Base-by-base conservation (phyloP, 805 yeast genomes). In the Ogataea ramenticola region DNA sequence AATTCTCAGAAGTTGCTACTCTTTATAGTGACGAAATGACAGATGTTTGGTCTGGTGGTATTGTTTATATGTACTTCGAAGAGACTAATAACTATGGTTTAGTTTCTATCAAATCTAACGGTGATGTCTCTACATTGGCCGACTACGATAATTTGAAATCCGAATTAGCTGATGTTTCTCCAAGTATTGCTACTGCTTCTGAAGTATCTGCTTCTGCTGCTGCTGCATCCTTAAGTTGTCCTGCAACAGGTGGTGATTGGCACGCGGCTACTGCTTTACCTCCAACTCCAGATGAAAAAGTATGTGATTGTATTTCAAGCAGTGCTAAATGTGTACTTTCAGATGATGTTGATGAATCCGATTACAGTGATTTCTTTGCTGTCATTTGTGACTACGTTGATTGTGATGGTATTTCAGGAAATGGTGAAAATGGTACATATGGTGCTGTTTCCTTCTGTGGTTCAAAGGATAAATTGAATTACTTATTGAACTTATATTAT, bases 31-130 rank as follows among this genome's bases (percentile, higher is more conserved):
- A 65, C 48, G 67, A 85, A 24, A 87, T 87, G 96, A 82, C 93
- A 40, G 85, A 78, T 56, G 90, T 87, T 42, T 88, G 95, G 93
- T 86, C 95, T 36, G 96, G 96, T 60, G 96, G 96, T 65, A 85
- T 87, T 55, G 91, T 86, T 43, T 87, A 88, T 74, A 86, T 86
- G 93, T 87, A 86, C 69, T 85, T 82, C 62, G 79, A 88, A 70
- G 96, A 87, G 66, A 80, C 66, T 39, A 88, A 88, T 66, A 64
- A 85, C 52, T 87, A 86, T 60, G 96, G 96, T 48, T 73, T 87
- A 48, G 95, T 87, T 22, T 57, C 80, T 29, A 66, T 83, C 40
- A 57, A 55, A 22, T 65, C 67, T 37, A 73, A 66, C 56, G 55
- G 52, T 41, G 30, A 49, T 16, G 88, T 84, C 43, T 65, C 71